Base-by-base conservation (phyloP, 139 green algal species). In the Ulvella scutata region DNA sequence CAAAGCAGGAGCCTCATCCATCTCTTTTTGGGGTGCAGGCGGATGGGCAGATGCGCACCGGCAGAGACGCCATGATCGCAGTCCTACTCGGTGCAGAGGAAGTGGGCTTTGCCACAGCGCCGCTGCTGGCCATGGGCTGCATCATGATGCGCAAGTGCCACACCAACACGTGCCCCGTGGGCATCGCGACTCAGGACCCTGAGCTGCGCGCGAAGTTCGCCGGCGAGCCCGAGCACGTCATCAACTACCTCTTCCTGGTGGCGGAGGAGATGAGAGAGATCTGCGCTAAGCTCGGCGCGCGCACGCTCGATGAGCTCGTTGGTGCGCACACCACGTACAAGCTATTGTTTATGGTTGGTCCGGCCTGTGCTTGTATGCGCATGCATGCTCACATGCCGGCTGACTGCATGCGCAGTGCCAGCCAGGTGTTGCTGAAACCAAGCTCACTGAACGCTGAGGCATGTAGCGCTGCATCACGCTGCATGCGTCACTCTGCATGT, bases 111-210 rank as follows among this genome's bases (percentile, higher is more conserved):
- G 85, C 89, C 75, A 98, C 93, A 28, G 92, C 91, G 4, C 93
- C 93, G 31, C 88, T 98, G n/a, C 97, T 98, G 82, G 90, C 90
- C 3, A 81, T 98, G 77, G 92, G 91, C 40, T 97, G 91, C 85
- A 94, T 96, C 87, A 97, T 96, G 92, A 98, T 98, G 93, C 84
- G 93, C 78, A 98, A 98, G 87, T 98, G 93, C 85, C 93, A 98
- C 85, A 97, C 91, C 75, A 98, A 98, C 86, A 96, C 90, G 3
- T 98, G 93, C 85, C 93, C 92, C 29, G 92, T 97, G n/a, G 93
- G 93, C 2, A 61, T 81, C 77, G 79, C 61, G 2, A 75, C 61
- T 34, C 87, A 96, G 87, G 92, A 97, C 86, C 93, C 93, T n/a
- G 88, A 91, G 80, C 89, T 98, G 61, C 86, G 93, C 26, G 92